Evolutionary conservation across 2,329 filamentous ascomycete species (phyloP), one percentile per base, ranked within the genome.

Genomic region (Paracoccidioides brasiliensis): DNA sequence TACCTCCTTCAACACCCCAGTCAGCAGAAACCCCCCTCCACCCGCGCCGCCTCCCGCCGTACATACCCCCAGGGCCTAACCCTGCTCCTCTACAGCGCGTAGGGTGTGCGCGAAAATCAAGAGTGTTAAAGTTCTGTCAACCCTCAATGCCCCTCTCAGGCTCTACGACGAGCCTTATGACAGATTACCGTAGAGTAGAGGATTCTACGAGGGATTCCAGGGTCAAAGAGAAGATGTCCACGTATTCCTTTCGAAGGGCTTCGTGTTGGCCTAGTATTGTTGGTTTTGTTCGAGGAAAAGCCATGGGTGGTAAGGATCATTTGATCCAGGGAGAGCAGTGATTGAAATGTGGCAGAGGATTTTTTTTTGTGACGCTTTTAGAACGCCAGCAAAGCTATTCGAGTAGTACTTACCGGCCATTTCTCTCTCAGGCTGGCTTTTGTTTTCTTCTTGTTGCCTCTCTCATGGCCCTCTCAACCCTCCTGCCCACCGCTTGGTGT

Each of bases 401-500:
- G 46, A 38, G 5, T 3, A 33, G 9, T 3, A 52, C 49, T 52
- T 40, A 52, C 49, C 33, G 5, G 37, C 38, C 38, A 52, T 32
- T 28, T 52, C 49, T 12, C 49, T 28, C 49, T 46, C 35, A 7
- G 40, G 43, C 5, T 22, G 43, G 14, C 22, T 3, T n/a, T 40
- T 37, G 15, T 28, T 43, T n/a, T n/a, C n/a, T n/a, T 2, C 33
- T 14, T 14, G 43, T 38, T 28, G 33, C 28, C 38, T 61, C 58
- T 35, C 38, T 53, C 38, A 62, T 52, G 10, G 59, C 58, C 15
- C 56, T 59, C 22, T 59, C 56, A 8, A 64, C 60, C 30, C 60
- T 62, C 51, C 52, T 60, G n/a, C 62, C 62, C 33, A 60, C 62
- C 37, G 58, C 60, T 28, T 61, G 61, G 22, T 56, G 59, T 37